These are phyloP conservation scores for Camelina hispida DNA, from an alignment of 345 rosid species.

Conservation along the genomic window DNA sequence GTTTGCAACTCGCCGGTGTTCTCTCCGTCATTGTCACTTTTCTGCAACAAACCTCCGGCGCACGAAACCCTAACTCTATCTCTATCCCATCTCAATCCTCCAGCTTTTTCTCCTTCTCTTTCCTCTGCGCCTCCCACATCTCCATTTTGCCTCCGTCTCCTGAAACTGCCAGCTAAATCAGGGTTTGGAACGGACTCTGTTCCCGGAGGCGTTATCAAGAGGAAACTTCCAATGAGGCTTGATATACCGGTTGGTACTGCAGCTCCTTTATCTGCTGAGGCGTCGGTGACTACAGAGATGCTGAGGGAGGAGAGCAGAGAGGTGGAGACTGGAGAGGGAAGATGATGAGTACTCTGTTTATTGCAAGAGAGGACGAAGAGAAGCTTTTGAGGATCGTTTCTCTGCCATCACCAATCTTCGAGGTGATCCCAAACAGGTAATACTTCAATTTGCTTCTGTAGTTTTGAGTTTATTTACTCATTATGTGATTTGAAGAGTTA, in stretches of 20 bases:
- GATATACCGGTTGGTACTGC: constrained; percentile 58
- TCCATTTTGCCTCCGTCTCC: constrained; percentile 62
- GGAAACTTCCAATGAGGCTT: constrained; percentile 77
- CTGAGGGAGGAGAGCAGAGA: constrained; percentile 44
- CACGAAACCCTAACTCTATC: constrained; percentile 45
- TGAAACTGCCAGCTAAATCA: too few species aligned
- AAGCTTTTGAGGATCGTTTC: too few species aligned
- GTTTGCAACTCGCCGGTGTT: constrained; percentile 76
- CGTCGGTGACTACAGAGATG: constrained; percentile 24
- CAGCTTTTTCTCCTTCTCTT: constrained; percentile 45
- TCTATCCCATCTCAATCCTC: constrained; percentile 51
- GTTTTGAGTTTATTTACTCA: too few species aligned
- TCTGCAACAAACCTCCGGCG: constrained; percentile 53
- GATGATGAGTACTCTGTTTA: constrained; percentile 67
- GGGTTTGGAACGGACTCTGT: constrained; percentile 17
- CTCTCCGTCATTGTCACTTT: constrained; percentile 71
- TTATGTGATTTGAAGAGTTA: too few species aligned
- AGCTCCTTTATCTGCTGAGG: background rate
- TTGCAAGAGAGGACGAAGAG: constrained; percentile 86
- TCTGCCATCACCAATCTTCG: too few species aligned
- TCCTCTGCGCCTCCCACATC: constrained; percentile 64
- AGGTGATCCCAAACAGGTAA: too few species aligned
- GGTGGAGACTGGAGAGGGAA: constrained; percentile 60
- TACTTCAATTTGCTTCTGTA: too few species aligned
- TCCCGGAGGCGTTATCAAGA: constrained; percentile 54